Conservation (phyloP, 495 filamentous ascomycete species). For the Aspergillus ellipticus region DNA sequence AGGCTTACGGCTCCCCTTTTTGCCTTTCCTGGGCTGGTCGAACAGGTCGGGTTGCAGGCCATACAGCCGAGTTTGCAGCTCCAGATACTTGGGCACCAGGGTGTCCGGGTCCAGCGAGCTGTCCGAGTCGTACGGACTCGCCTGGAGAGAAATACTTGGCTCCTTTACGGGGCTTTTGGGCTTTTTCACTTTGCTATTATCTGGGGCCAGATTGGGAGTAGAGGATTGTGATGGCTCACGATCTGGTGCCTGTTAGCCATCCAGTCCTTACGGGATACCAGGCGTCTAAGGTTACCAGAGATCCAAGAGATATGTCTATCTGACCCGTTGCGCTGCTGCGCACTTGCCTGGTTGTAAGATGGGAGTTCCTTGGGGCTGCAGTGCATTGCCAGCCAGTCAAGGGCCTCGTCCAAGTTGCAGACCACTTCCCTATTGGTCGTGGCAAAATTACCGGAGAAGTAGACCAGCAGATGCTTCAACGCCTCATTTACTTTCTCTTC, state of each 20-base stretch:
- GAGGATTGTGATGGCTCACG: slow-evolving; percentile 32
- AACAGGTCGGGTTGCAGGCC: slow-evolving; percentile 62
- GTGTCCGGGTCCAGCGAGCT: slow-evolving; percentile 65
- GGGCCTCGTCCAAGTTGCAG: slow-evolving; percentile 81
- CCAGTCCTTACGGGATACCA: slow-evolving; percentile 14
- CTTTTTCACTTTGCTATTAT: slow-evolving; percentile 26
- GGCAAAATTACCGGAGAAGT: slow-evolving; percentile 49
- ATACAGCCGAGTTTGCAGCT: slow-evolving; percentile 67
- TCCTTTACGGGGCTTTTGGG: slow-evolving; percentile 26
- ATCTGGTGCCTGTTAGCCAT: slow-evolving; percentile 32
- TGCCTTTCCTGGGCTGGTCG: slow-evolving; percentile 43
- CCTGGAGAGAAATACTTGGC: slow-evolving; percentile 10
- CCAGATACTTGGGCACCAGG: slow-evolving; percentile 70
- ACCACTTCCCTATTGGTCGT: slow-evolving; percentile 57
- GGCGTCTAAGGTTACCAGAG: slow-evolving; percentile 33
- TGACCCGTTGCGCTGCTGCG: slow-evolving; percentile 30
- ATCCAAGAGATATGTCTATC: slow-evolving; percentile 43
- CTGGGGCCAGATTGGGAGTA: slow-evolving; percentile 24
- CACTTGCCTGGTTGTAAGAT: slow-evolving; percentile 54
- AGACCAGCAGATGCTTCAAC: slow-evolving; percentile 59
- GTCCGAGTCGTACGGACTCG: slow-evolving; percentile 43
- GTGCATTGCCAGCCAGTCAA: slow-evolving; percentile 81
- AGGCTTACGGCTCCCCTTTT: slow-evolving; percentile 26
- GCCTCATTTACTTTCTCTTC: slow-evolving; percentile 58
- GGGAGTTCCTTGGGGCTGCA: slow-evolving; percentile 64